Evolutionary conservation across 352 stramenopile genomes (phyloP).

Genomic region (Phytopythium chamaehyphon): DNA sequence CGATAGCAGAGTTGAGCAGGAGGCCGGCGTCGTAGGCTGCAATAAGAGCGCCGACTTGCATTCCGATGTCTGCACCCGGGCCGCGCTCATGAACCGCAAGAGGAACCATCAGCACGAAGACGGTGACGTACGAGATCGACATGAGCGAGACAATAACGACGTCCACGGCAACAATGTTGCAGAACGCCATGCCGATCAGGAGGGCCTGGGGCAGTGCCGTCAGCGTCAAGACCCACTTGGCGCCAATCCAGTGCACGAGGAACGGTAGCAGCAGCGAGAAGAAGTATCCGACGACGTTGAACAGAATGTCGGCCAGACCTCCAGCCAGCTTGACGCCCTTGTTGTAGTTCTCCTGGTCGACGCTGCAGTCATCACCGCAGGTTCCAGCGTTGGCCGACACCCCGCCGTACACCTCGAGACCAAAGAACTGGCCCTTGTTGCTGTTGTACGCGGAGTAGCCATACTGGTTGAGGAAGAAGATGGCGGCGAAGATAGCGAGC

Average conservation of each 20-base stretch:
- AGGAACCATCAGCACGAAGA: conserved; percentile 29
- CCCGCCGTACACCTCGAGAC: conserved; percentile 17
- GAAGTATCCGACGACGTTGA: conserved; percentile 33
- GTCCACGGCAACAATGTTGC: conserved; percentile 12
- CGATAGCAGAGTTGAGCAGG: conserved; percentile 36
- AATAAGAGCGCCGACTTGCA: conserved; percentile 40
- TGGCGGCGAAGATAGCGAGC: conserved; percentile 26
- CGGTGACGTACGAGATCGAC: conserved; percentile 19
- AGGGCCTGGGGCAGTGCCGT: conserved; percentile 20
- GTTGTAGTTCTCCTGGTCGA: conserved; percentile 22
- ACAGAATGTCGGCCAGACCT: conserved; percentile 24
- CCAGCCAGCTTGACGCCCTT: conserved; percentile 30
- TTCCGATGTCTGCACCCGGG: conserved; percentile 18
- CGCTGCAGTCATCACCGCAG: conserved; percentile 13
- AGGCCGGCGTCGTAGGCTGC: conserved; percentile 36
- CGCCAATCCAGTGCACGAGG: conserved; percentile 27
- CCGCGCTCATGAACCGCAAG: conserved; percentile 25
- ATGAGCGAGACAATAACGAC: conserved; percentile 18
- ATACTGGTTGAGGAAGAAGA: conserved; percentile 38
- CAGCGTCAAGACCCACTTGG: conserved; percentile 18
- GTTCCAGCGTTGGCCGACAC: conserved; percentile 10
- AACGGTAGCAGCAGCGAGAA: conserved; percentile 24
- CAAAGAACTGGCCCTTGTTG: conserved; percentile 29
- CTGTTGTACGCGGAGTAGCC: conserved; percentile 33
- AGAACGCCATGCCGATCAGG: conserved; percentile 26